Evolutionary conservation across 2,329 filamentous ascomycete genomes (phyloP), one percentile per base, ranked within the genome.

Genomic region (Metarhizium album): DNA sequence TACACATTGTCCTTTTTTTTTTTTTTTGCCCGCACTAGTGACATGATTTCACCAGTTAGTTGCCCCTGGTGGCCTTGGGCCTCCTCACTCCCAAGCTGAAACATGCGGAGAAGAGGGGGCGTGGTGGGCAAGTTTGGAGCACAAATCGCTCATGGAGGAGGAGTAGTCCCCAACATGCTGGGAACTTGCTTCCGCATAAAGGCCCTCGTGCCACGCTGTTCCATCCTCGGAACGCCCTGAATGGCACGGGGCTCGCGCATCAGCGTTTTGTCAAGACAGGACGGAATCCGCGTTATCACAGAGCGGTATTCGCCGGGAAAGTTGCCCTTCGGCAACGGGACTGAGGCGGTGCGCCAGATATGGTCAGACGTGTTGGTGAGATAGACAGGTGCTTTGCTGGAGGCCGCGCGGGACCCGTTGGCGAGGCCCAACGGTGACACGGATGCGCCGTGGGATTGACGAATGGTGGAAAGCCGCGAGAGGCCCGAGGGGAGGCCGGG

Each of bases 201-300:
- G 27, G 74, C 74, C 38, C 71, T 70, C 7, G 68, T 68, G 31
- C 74, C 66, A n/a, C 72, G 71, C 51, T 74, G 72, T 52, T 79
- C 76, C 18, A 76, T 74, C 33, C 79, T 71, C 23, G 90, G 90
- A n/a, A 90, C 83, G 35, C 90, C 90, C 65, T 95, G 89, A 38
- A 95, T 91, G 55, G 87, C 83, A 52, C 90, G 80, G 29, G 90
- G 90, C 68, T 96, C 90, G 65, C 89, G 88, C 89, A 97, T 95
- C 45, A 96, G 73, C 14, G 82, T 79, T 3, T 84, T 79, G 60
- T 98, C 93, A 9, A 98, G 76, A 62, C 87, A 90, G 7, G 87
- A 82, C 4, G 93, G 93, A 37, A 87, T 82, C 57, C 82, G 71
- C 13, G 80, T 81, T 49, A 81, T 72, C 14, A 82, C 73, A 31